These are phyloP conservation scores for Groenewaldozyma auringiensis DNA, from an alignment of 1,139 yeast genomes.

Conservation along the genomic window DNA sequence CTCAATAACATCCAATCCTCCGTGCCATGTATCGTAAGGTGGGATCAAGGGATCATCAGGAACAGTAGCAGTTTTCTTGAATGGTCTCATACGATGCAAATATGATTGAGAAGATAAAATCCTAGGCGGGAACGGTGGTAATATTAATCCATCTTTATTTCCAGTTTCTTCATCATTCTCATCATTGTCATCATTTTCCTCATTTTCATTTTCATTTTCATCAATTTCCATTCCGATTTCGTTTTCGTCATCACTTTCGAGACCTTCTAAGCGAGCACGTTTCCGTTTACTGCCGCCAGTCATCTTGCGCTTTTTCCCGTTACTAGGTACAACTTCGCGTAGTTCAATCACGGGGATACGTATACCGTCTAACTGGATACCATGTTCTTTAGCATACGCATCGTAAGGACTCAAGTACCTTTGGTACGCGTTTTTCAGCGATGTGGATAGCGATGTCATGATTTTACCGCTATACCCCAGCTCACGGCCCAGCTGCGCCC, in stretches of 20 bases:
- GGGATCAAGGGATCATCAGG: slow-evolving; percentile 19
- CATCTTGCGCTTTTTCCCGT: slow-evolving; percentile 13
- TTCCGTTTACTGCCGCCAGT: slow-evolving; percentile 23
- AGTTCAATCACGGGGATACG: slow-evolving; percentile 3
- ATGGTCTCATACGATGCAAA: slow-evolving; percentile 15
- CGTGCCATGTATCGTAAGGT: slow-evolving; percentile 20
- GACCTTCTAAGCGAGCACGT: slow-evolving; percentile 11
- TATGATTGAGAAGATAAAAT: slow-evolving; percentile 12
- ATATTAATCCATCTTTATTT: not conserved
- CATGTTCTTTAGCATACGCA: slow-evolving; percentile 21
- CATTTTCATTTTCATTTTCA: slow-evolving; percentile 13
- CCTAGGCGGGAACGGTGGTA: slow-evolving; percentile 10
- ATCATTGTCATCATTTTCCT: slow-evolving; percentile 7
- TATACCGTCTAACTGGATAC: slow-evolving; percentile 11
- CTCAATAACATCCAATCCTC: slow-evolving; percentile 12
- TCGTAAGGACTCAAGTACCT: slow-evolving; percentile 32
- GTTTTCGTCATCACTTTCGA: slow-evolving; percentile 18
- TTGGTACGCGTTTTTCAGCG: slow-evolving; percentile 48
- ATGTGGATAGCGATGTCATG: slow-evolving; percentile 63
- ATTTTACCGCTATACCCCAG: slow-evolving; percentile 65
- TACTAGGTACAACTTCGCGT: not conserved
- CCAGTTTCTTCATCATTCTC: slow-evolving; percentile 2
- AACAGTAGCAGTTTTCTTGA: slow-evolving; percentile 10
- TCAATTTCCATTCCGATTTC: slow-evolving; percentile 16
- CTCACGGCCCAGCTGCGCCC: slow-evolving; percentile 55